These are phyloP conservation scores for Calonectria hongkongensis DNA, from an alignment of 2,329 filamentous ascomycete genomes.

Conservation along the genomic window DNA sequence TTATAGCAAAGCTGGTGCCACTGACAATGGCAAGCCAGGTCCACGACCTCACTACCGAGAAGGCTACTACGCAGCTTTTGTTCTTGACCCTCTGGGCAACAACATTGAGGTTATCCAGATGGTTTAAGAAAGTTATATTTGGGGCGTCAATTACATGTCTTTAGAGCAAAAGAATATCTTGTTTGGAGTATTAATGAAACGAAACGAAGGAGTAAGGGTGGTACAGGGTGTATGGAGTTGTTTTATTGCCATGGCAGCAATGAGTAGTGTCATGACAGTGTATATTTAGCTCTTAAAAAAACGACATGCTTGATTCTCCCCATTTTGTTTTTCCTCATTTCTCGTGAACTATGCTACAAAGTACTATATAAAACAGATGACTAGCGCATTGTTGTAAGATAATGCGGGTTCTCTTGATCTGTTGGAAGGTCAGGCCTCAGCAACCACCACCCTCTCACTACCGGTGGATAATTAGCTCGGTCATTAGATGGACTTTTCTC, in stretches of 20 bases:
- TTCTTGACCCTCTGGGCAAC: conserved; percentile 70
- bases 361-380: neutral
- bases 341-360: neutral
- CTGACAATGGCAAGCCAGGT: conserved; percentile 70
- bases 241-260: neutral
- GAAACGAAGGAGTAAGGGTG: neutral
- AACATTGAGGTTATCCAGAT: conserved; percentile 69
- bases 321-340: neutral
- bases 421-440: conserved; percentile 43
- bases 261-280: conserved; percentile 6
- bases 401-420: conserved; percentile 32
- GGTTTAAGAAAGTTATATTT: conserved; percentile 23
- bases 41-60: conserved; percentile 64
- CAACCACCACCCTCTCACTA: conserved; percentile 50
- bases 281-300: conserved; percentile 20
- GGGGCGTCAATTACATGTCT: neutral
- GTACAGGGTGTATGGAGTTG: conserved; percentile 24
- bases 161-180: neutral
- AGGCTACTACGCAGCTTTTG: conserved; percentile 71
- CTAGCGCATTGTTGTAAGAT: conserved; percentile 10
- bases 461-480: conserved; percentile 30
- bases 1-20: conserved; percentile 64
- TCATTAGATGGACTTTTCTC: conserved; percentile 17
- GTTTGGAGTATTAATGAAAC: neutral
- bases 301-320: conserved; percentile 26